Evolutionary conservation across 306 rosid species (phyloP).

Genomic region (Psophocarpus tetragonolobus): DNA sequence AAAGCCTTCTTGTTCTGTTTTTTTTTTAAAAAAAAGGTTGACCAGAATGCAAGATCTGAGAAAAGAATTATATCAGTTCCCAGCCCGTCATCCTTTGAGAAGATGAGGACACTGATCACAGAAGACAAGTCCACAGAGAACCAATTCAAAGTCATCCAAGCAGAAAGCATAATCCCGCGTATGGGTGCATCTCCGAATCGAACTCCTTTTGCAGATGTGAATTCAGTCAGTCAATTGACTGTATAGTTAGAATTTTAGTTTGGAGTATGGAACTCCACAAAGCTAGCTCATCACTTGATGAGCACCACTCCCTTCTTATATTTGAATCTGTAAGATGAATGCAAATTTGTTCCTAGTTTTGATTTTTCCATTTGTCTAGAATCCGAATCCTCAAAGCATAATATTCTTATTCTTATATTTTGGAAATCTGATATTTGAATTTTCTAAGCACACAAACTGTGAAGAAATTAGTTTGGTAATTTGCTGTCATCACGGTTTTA

Average conservation of each 20-base stretch:
- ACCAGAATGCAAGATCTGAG: conserved; percentile 46
- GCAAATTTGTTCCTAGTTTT: background rate
- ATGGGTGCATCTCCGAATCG: conserved; percentile 47
- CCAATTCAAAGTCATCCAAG: conserved; percentile 35
- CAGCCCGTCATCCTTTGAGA: conserved; percentile 61
- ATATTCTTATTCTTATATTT: background rate
- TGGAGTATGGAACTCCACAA: background rate
- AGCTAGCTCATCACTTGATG: conserved; percentile 70
- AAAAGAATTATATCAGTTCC: conserved; percentile 59
- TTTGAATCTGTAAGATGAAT: too few species aligned
- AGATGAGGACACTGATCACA: conserved; percentile 62
- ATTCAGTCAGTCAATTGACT: conserved; percentile 34
- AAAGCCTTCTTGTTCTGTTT: background rate
- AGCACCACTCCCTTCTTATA: too few species aligned
- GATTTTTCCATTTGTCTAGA: background rate
- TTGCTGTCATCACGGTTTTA: background rate
- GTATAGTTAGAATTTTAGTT: background rate
- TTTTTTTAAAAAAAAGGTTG: conserved; percentile 56
- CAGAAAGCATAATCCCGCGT: conserved; percentile 55
- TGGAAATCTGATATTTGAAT: background rate
- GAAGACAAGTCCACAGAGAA: conserved; percentile 45
- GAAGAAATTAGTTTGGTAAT: too few species aligned
- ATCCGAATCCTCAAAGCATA: background rate
- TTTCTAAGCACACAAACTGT: background rate
- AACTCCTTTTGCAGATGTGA: conserved; percentile 72